phyloP scores from a whole-genome alignment of 805 yeast genomes.

The Candida chilensis region DNA sequence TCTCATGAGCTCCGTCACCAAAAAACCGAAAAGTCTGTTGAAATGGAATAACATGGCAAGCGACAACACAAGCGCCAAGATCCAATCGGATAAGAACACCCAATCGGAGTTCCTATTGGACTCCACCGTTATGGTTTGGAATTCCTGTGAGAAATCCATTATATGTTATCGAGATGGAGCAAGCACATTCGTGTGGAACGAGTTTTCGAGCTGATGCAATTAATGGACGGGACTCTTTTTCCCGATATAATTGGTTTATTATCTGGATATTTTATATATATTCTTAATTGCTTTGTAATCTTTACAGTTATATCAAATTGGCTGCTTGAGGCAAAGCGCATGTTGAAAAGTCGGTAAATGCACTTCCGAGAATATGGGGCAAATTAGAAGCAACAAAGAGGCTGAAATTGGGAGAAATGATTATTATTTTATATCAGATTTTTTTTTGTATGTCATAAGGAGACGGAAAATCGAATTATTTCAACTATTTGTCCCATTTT shows the following conservation, averaged over 20 bases:
- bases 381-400: too few species aligned
- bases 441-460: too few species aligned
- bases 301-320: too few species aligned
- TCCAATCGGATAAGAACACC: constrained; percentile 85
- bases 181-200: too few species aligned
- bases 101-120: constrained; percentile 18
- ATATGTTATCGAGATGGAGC: neutral
- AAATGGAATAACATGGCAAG: constrained; percentile 67
- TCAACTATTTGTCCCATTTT: too few species aligned
- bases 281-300: too few species aligned
- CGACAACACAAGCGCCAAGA: constrained; percentile 52
- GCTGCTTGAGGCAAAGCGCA: neutral
- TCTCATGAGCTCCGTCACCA: constrained; percentile 41
- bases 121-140: constrained; percentile 7
- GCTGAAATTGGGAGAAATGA: too few species aligned
- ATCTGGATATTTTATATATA: neutral
- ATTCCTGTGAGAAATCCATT: neutral
- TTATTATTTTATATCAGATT: too few species aligned
- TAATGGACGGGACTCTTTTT: neutral
- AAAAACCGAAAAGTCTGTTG: constrained; percentile 59
- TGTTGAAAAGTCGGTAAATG: neutral
- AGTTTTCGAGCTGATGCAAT: neutral
- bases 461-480: too few species aligned
- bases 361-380: too few species aligned
- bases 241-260: neutral